Evolutionary conservation across 2,329 filamentous ascomycete species (phyloP).

Genomic region (Apiospora marii): DNA sequence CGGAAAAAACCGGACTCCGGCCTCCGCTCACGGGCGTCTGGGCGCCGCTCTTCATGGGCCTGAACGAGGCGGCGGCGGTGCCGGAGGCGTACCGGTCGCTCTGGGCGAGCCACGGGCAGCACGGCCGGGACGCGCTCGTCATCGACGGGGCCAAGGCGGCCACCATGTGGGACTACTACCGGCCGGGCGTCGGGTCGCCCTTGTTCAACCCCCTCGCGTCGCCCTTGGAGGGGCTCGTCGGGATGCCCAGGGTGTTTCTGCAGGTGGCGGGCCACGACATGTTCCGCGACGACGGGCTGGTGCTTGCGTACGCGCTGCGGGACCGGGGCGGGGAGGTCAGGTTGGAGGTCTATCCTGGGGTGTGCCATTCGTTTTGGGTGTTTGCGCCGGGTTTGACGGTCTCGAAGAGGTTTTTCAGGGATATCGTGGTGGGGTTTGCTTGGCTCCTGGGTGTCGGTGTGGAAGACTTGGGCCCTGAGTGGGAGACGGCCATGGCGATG

Average conservation of each 20-base stretch:
- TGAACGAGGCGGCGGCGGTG: conserved; percentile 9
- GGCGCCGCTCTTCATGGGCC: conserved; percentile 24
- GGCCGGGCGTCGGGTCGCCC: neutral
- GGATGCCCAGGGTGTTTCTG: conserved; percentile 16
- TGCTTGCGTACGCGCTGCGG: conserved; percentile 20
- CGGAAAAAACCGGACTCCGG: neutral
- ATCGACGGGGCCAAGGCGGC: conserved; percentile 22
- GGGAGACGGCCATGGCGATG: neutral
- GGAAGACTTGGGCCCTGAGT: neutral
- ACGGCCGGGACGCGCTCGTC: conserved; percentile 21
- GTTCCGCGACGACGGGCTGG: conserved; percentile 24
- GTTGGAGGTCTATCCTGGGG: conserved; percentile 16
- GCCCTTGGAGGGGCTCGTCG: neutral
- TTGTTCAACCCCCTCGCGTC: conserved; percentile 24
- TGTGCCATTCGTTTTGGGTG: conserved; percentile 24
- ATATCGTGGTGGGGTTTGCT: neutral
- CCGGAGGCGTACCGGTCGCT: conserved; percentile 16
- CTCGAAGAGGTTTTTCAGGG: conserved; percentile 1
- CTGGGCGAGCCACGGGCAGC: conserved; percentile 21
- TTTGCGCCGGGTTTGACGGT: conserved; percentile 9
- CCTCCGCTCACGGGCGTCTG: conserved; percentile 21
- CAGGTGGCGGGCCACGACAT: conserved; percentile 25
- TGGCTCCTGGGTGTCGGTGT: neutral
- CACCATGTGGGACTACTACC: conserved; percentile 26
- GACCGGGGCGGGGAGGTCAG: conserved; percentile 11